Base-by-base conservation (phyloP, 768 basidiomycete species). In the Tulasnella sp. region DNA sequence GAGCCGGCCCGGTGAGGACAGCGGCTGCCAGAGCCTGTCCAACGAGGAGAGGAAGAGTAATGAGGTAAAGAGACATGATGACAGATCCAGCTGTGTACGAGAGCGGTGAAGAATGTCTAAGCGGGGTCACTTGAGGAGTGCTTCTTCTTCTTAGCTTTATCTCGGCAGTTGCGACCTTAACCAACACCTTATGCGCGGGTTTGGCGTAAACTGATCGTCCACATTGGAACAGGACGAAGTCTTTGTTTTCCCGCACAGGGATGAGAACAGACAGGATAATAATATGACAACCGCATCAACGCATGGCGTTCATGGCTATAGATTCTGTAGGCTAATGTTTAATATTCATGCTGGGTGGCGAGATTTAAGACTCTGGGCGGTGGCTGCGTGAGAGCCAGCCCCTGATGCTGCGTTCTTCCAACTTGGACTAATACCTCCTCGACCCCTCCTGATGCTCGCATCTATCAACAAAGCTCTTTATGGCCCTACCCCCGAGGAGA, bases 401-500 rank as follows among this genome's bases (percentile, higher is more conserved):
- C 64, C 64, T 69, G 64, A 69, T n/a, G 64, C 64, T 69, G 64
- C 64, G 64, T 34, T 12, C 8, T 69, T 69, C 64, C 64, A 69
- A 69, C 64, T 28, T 69, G 31, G 64, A 69, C 64, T 76, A 46
- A 76, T 76, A 76, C 76, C 76, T 60, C 76, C 76, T 60, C 37
- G 50, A 64, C 40, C 31, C 0, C 50, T 54, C 78, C 24, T 80
- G 44, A 80, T 84, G 82, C 95, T 96, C 94, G 94, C 96, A 86
- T 87, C 92, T 46, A 93, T 99, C 84, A 97, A 96, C 85, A 92
- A 96, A 60, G 96, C 97, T 85, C 87, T 99, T 72, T 98, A 99
- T 87, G 98, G 98, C 2, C 97, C 96, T 24, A 96, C 97, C 0
- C 93, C 97, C 34, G 96, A 99, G 86, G 98, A 99, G 88, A 92